These are phyloP conservation scores for Coleophoma cylindrospora DNA, from an alignment of 2,329 filamentous ascomycete genomes.

Conservation along the genomic window DNA sequence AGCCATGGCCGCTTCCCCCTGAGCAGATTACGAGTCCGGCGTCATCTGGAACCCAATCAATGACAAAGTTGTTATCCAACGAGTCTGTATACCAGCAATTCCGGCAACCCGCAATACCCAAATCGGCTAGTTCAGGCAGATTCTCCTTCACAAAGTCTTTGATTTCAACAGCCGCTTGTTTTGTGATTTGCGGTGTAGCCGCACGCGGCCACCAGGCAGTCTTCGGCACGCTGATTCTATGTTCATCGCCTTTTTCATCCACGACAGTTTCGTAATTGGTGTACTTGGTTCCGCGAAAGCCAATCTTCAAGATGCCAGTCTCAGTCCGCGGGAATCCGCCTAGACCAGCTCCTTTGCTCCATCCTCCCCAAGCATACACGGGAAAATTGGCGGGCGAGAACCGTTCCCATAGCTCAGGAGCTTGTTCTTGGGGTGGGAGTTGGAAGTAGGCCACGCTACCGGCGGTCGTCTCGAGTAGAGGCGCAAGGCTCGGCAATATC, in stretches of 20 bases:
- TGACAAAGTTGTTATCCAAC: too few species aligned
- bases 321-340: conserved; percentile 39
- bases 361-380: conserved; percentile 14
- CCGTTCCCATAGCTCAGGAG: conserved; percentile 22
- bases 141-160: too few species aligned
- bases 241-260: background rate
- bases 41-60: too few species aligned
- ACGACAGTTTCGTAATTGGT: conserved; percentile 29
- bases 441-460: conserved; percentile 31
- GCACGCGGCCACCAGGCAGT: background rate
- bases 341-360: conserved; percentile 31
- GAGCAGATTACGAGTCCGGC: too few species aligned
- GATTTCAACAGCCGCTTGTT: background rate
- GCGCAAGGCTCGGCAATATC: too few species aligned
- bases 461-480: conserved; percentile 30
- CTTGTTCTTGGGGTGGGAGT: conserved; percentile 7
- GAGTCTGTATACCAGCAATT: too few species aligned
- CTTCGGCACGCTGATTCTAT: background rate
- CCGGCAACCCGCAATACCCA: too few species aligned
- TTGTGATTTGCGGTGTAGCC: background rate
- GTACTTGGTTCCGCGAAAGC: conserved; percentile 45
- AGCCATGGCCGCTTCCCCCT: too few species aligned
- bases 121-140: too few species aligned
- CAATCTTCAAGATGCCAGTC: conserved; percentile 39
- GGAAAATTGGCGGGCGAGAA: conserved; percentile 30